Conservation (phyloP, 371 early-diverging fungal species). For the Pancytospora philotis region DNA sequence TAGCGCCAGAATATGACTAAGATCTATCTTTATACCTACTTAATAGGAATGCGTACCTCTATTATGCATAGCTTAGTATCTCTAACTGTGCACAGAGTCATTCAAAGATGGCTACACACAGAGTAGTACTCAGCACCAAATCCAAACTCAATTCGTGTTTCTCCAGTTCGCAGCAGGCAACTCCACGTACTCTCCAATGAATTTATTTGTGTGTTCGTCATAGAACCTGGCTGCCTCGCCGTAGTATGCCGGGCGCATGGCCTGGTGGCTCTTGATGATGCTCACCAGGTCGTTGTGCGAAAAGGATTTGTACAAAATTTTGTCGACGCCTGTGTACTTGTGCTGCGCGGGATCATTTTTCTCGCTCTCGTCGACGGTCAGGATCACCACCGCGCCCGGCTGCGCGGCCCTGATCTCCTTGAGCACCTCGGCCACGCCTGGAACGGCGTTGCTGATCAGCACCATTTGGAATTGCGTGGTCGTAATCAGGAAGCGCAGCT, state of each 20-base stretch:
- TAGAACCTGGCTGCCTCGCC: too few species aligned
- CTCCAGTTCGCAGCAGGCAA: too few species aligned
- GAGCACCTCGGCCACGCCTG: not conserved
- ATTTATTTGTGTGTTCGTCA: too few species aligned
- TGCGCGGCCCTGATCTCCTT: not conserved
- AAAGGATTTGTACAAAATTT: slow-evolving; percentile 1
- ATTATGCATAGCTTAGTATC: too few species aligned
- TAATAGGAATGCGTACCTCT: too few species aligned
- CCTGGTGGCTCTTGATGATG: not conserved
- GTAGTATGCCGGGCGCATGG: not conserved
- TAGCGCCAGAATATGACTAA: too few species aligned
- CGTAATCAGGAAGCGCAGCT: not conserved
- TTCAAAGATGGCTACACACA: too few species aligned
- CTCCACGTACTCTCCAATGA: too few species aligned
- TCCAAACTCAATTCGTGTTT: too few species aligned
- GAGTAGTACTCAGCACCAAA: too few species aligned
- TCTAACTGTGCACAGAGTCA: too few species aligned
- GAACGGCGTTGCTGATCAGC: not conserved
- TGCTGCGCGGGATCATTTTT: not conserved
- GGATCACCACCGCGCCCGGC: not conserved
- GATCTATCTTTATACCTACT: too few species aligned
- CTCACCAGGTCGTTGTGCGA: not conserved
- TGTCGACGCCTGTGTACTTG: not conserved
- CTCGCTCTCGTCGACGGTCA: not conserved
- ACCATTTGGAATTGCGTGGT: not conserved